A percentile compares a stretch with the other conserved stretches of the same genome.
Evolutionary conservation across 805 yeast genomes (phyloP).

Genomic region (Kodamaea kaohsiungensis): DNA sequence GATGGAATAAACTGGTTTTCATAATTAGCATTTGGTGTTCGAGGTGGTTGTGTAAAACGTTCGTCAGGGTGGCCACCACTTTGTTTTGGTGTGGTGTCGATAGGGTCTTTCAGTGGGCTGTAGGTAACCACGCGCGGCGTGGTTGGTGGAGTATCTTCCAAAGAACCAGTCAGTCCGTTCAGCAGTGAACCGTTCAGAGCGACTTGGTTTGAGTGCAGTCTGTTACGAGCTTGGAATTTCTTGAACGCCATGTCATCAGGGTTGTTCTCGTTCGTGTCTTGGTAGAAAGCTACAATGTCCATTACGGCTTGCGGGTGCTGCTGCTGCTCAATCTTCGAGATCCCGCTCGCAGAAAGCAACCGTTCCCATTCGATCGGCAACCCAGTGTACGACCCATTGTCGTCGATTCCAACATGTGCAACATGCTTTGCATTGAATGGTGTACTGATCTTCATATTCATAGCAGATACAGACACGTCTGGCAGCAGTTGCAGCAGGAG

Average conservation of each 20-base stretch:
- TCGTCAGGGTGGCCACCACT: slow-evolving; percentile 10
- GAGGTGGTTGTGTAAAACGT: slow-evolving; percentile 14
- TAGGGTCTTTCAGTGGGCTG: slow-evolving; percentile 11
- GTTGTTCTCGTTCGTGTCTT: slow-evolving; percentile 48
- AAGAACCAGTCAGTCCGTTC: slow-evolving; percentile 24
- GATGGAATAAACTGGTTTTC: slow-evolving; percentile 58
- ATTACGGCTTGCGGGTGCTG: slow-evolving; percentile 93
- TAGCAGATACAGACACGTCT: slow-evolving; percentile 20
- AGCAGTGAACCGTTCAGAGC: slow-evolving; percentile 4
- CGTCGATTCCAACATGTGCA: slow-evolving; percentile 91
- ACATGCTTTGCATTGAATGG: slow-evolving; percentile 91
- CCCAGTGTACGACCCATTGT: slow-evolving; percentile 86
- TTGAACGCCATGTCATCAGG: slow-evolving; percentile 45
- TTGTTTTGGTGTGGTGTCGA: slow-evolving; percentile 34
- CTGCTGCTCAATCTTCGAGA: slow-evolving; percentile 83
- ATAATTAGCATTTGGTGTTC: slow-evolving; percentile 30
- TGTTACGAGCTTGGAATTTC: slow-evolving; percentile 37
- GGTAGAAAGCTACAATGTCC: slow-evolving; percentile 86
- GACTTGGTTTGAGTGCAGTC: not conserved
- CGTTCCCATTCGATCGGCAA: slow-evolving; percentile 92
- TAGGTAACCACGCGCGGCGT: slow-evolving; percentile 21
- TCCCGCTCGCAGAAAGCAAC: slow-evolving; percentile 80
- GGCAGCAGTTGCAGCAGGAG: slow-evolving; percentile 14
- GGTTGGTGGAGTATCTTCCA: slow-evolving; percentile 29
- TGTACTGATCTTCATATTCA: slow-evolving; percentile 69